Conservation (phyloP, 1,139 yeast species). For the Wickerhamiella infanticola region DNA sequence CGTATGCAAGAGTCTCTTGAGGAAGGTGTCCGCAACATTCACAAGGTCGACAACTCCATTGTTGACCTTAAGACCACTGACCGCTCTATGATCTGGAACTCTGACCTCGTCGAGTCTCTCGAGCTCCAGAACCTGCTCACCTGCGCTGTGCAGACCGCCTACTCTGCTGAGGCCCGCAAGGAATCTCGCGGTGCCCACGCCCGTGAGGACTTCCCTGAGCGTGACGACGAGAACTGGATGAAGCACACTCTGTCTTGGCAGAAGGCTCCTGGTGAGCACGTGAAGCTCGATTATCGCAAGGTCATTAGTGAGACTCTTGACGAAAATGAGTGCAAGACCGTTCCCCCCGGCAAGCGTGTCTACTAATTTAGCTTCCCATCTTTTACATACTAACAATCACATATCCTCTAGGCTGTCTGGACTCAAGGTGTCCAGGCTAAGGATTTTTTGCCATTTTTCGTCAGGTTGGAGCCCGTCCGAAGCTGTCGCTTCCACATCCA, state of each 20-base stretch:
- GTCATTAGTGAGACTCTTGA: slow-evolving; percentile 78
- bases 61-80: slow-evolving; percentile 72
- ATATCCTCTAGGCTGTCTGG: not conserved
- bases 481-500: not conserved
- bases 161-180: slow-evolving; percentile 84
- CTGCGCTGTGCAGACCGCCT: slow-evolving; percentile 94
- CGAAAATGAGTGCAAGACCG: slow-evolving; percentile 83
- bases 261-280: slow-evolving; percentile 50
- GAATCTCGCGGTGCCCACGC: slow-evolving; percentile 99
- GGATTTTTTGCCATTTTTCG: not conserved
- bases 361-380: slow-evolving; percentile 31
- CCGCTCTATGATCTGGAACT: slow-evolving; percentile 96
- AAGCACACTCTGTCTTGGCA: slow-evolving; percentile 96
- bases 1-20: slow-evolving; percentile 87
- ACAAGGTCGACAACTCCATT: slow-evolving; percentile 58
- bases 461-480: not conserved
- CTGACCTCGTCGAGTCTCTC: slow-evolving; percentile 88
- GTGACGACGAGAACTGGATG: slow-evolving; percentile 97
- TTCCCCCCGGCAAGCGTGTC: slow-evolving; percentile 94
- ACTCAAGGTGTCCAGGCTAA: not conserved
- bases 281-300: slow-evolving; percentile 68
- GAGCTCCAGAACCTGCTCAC: slow-evolving; percentile 94
- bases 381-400: not conserved
- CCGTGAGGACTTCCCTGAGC: slow-evolving; percentile 89
- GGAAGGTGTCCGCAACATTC: slow-evolving; percentile 74